These are phyloP conservation scores for Aulographum hederae DNA, from an alignment of 2,329 filamentous ascomycete species.

Conservation along the genomic window DNA sequence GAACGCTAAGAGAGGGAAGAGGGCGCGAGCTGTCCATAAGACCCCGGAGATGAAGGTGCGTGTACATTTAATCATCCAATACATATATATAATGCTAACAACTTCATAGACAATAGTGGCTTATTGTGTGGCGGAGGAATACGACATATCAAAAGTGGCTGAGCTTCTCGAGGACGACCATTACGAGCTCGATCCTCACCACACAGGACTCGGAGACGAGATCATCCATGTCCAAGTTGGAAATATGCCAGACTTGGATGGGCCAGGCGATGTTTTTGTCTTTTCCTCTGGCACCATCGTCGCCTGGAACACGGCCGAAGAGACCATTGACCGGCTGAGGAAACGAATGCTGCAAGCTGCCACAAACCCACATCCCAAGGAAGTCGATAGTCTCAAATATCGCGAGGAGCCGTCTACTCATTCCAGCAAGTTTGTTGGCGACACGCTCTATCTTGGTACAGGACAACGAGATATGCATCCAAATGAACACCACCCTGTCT, in stretches of 20 bases:
- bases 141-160: conserved; percentile 39
- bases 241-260: conserved; percentile 18
- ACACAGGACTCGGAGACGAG: conserved; percentile 44
- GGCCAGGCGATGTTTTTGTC: conserved; percentile 64
- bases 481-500: conserved; percentile 1
- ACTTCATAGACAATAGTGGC: conserved; percentile 38
- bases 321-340: conserved; percentile 50
- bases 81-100: too few relatives aligned
- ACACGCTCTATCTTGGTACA: conserved; percentile 78
- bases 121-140: conserved; percentile 50
- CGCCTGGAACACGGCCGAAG: conserved; percentile 70
- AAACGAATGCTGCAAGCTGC: conserved; percentile 62
- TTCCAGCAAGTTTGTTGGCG: conserved; percentile 62
- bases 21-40: too few relatives aligned
- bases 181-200: conserved; percentile 42
- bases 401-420: conserved; percentile 55
- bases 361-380: conserved; percentile 63
- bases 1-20: too few relatives aligned
- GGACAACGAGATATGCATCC: conserved; percentile 21
- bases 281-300: conserved; percentile 92
- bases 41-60: too few relatives aligned
- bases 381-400: conserved; percentile 84
- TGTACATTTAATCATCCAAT: too few relatives aligned
- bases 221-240: conserved; percentile 40
- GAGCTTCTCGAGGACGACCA: conserved; percentile 38